Percentiles rank a stretch among this genome's conserved stretches.
Evolutionary conservation across 306 rosid genomes (phyloP).

Genomic region (Fragaria nilgerrensis): DNA sequence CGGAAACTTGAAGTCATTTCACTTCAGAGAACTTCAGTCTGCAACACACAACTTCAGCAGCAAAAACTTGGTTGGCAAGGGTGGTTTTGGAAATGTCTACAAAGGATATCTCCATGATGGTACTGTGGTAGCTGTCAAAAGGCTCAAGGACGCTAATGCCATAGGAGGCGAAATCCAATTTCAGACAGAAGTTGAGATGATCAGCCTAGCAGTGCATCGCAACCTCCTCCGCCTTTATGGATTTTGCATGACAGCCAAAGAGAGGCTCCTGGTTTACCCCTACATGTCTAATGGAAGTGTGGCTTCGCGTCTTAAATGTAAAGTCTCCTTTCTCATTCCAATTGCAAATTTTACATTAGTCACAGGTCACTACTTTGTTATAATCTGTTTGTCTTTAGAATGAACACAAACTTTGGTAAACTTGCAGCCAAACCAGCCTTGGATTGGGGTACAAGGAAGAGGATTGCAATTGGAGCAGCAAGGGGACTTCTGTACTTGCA

Average conservation of each 20-base stretch:
- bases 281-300: constrained; percentile 98
- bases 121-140: constrained; percentile 74
- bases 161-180: constrained; percentile 83
- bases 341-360: background rate
- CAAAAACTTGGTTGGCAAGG: constrained; percentile 82
- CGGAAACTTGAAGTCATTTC: constrained; percentile 81
- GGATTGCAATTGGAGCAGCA: constrained; percentile 90
- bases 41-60: constrained; percentile 90
- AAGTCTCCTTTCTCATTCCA: background rate
- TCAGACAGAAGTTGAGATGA: constrained; percentile 95
- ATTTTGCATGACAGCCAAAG: constrained; percentile 74
- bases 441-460: constrained; percentile 88
- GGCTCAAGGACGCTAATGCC: constrained; percentile 88
- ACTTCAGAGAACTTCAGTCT: constrained; percentile 83
- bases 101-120: constrained; percentile 86
- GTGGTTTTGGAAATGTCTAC: constrained; percentile 95
- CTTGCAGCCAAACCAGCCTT: constrained; percentile 71
- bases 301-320: constrained; percentile 91
- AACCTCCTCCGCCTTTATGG: constrained; percentile 91
- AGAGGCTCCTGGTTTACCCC: constrained; percentile 90
- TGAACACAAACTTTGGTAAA: background rate
- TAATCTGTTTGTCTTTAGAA: too few relatives aligned
- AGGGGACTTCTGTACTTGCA: constrained; percentile 85
- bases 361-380: background rate
- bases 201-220: constrained; percentile 92